Conservation (phyloP, 176 grass and related monocot species). For the Themeda triandra region DNA sequence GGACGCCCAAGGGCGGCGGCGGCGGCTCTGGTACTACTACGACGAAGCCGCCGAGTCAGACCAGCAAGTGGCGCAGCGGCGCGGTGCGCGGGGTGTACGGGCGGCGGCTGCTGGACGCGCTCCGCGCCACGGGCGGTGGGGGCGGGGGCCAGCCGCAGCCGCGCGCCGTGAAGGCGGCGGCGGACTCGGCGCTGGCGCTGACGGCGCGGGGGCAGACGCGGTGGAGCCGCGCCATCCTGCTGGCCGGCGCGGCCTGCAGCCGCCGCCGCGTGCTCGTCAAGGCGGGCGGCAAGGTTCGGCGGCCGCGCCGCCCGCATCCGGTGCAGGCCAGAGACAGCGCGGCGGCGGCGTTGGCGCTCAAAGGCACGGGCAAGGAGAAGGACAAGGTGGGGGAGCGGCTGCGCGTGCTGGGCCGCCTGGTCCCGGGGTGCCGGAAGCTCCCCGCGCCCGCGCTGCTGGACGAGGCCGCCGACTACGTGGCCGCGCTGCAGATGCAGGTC, state of each 20-base stretch:
- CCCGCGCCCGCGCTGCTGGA: slow-evolving; percentile 75
- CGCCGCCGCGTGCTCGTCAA: slow-evolving; percentile 69
- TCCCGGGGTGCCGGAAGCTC: slow-evolving; percentile 86
- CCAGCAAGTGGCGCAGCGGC: slow-evolving; percentile 76
- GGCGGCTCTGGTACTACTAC: background rate
- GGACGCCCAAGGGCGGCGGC: background rate
- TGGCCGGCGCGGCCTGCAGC: slow-evolving; percentile 41
- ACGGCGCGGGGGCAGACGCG: slow-evolving; percentile 80
- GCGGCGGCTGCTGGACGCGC: slow-evolving; percentile 76
- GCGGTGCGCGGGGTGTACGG: slow-evolving; percentile 77
- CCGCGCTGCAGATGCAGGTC: slow-evolving; percentile 96
- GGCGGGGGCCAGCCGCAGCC: background rate
- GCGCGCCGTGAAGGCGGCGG: slow-evolving; percentile 71
- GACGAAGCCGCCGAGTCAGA: background rate
- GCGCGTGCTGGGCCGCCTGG: slow-evolving; percentile 68
- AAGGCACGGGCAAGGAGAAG: slow-evolving; percentile 6
- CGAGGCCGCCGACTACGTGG: slow-evolving; percentile 85
- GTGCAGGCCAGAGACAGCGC: background rate
- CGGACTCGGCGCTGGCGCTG: slow-evolving; percentile 83
- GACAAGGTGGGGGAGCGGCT: slow-evolving; percentile 78
- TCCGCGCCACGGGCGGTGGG: slow-evolving; percentile 36
- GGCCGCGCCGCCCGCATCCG: slow-evolving; percentile 31
- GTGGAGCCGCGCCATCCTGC: slow-evolving; percentile 94
- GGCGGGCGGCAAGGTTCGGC: slow-evolving; percentile 55
- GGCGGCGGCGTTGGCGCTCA: background rate